phyloP scores from a whole-genome alignment of 164 flowering plant species.

The Euptelea pleiosperma region DNA sequence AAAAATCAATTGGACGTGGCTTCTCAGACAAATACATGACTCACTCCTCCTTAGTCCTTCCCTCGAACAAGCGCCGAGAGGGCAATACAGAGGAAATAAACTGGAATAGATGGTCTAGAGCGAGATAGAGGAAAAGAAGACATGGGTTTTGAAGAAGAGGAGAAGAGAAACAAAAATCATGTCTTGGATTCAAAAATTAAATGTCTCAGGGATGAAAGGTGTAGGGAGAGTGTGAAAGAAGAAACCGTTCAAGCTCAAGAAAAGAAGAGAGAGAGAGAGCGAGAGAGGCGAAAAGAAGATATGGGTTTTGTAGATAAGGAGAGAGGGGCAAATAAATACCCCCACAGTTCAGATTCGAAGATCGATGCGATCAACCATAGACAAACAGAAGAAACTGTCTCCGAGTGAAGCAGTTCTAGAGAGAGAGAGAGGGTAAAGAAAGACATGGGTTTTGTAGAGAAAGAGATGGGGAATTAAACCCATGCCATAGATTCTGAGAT shows the following conservation, averaged over 20 bases:
- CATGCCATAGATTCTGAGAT: constrained; percentile 10
- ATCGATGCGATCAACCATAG: background rate
- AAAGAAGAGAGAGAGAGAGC: background rate
- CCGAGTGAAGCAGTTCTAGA: background rate
- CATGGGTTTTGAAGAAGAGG: constrained; percentile 13
- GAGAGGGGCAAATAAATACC: background rate
- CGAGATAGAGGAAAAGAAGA: constrained; percentile 2
- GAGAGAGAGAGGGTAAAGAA: background rate
- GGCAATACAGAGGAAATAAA: no score
- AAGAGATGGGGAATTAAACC: constrained; percentile 4
- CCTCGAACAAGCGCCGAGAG: no score
- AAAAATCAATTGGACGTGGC: constrained; percentile 56
- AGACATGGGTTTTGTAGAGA: background rate
- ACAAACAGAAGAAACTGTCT: background rate
- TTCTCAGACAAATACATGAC: constrained; percentile 60
- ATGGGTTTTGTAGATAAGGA: constrained; percentile 1
- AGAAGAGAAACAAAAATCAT: constrained; percentile 14
- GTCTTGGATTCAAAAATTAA: constrained; percentile 2
- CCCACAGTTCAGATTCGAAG: background rate
- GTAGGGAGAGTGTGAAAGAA: no score
- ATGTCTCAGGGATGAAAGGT: no score
- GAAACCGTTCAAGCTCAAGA: background rate
- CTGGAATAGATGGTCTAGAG: constrained; percentile 5
- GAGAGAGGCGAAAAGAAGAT: background rate
- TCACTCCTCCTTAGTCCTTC: background rate